These are phyloP conservation scores for Gonapodya sp. DNA, from an alignment of 192 early-diverging fungal species.

Conservation along the genomic window DNA sequence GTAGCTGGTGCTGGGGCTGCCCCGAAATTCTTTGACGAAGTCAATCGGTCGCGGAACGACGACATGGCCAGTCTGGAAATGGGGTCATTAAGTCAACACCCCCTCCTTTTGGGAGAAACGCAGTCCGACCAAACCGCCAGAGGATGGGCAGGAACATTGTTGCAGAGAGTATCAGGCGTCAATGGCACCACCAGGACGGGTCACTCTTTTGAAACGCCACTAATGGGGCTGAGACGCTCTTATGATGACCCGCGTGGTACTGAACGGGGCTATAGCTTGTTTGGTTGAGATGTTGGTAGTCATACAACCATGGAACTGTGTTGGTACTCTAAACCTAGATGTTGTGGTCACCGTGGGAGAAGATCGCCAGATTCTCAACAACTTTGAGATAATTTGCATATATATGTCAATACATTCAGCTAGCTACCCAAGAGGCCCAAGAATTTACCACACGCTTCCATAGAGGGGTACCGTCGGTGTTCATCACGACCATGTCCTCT, in stretches of 20 bases:
- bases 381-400: no score
- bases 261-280: background rate
- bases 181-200: background rate
- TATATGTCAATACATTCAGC: no score
- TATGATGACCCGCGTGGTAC: background rate
- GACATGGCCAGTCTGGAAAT: background rate
- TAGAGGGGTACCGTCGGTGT: background rate
- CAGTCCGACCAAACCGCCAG: background rate
- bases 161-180: background rate
- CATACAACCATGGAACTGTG: no score
- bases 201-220: background rate
- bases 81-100: background rate
- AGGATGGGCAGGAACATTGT: background rate
- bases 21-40: background rate
- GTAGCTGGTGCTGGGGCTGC: background rate
- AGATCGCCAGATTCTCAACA: no score
- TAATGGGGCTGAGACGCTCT: background rate
- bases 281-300: background rate
- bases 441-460: background rate
- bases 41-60: background rate
- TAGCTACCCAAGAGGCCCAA: background rate
- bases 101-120: background rate
- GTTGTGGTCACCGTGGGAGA: no score
- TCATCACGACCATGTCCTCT: background rate
- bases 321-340: no score